phyloP scores from a whole-genome alignment of 768 basidiomycete species.

The Russula abietina region DNA sequence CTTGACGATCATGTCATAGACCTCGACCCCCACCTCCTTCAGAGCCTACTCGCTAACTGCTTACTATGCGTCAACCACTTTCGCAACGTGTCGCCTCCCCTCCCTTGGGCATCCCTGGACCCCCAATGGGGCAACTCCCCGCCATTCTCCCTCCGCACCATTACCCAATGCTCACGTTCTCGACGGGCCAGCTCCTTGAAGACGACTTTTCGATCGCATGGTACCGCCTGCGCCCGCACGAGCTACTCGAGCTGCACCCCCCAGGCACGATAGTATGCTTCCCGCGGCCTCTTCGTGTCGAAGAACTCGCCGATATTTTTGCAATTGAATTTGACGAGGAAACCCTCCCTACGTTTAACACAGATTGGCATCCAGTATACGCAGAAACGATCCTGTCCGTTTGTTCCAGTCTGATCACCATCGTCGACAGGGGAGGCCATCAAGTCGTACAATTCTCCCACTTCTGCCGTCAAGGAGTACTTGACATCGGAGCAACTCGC shows the following conservation, averaged over 20 bases:
- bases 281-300: no score
- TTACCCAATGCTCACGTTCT: conserved; percentile 58
- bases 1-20: conserved; percentile 32
- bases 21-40: conserved; percentile 26
- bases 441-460: no score
- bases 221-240: conserved; percentile 55
- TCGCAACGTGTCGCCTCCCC: neutral
- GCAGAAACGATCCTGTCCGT: no score
- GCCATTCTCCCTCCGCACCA: conserved; percentile 23
- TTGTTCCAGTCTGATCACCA: no score
- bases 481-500: no score
- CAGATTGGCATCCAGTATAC: no score
- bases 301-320: no score
- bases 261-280: conserved; percentile 36
- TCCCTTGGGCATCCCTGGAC: neutral
- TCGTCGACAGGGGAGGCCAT: no score
- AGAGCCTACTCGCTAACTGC: conserved; percentile 12
- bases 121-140: neutral
- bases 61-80: neutral
- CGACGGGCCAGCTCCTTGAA: conserved; percentile 65
- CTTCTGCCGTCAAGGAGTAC: no score
- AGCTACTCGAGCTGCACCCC: conserved; percentile 66
- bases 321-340: no score
- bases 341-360: no score
- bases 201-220: conserved; percentile 53